These are phyloP conservation scores for Gynandropsis gynandra DNA, from an alignment of 345 rosid species.

Conservation along the genomic window DNA sequence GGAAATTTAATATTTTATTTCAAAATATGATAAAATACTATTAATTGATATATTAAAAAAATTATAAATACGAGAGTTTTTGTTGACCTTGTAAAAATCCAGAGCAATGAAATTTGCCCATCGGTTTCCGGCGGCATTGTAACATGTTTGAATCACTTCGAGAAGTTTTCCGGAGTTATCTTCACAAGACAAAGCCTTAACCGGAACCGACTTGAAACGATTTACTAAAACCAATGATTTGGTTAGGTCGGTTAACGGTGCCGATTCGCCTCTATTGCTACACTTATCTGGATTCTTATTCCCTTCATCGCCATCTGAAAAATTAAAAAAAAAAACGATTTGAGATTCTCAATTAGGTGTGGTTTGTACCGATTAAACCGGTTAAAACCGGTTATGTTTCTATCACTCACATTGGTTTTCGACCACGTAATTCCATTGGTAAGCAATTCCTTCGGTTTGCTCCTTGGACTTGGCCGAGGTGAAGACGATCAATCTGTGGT, in stretches of 20 bases:
- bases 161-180: slow-evolving; percentile 35
- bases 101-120: slow-evolving; percentile 57
- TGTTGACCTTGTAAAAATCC: slow-evolving; percentile 44
- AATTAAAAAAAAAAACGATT: slow-evolving; percentile 1
- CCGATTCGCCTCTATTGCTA: slow-evolving; percentile 39
- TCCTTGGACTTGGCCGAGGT: slow-evolving; percentile 43
- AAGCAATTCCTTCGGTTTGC: slow-evolving; percentile 46
- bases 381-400: not conserved
- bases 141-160: slow-evolving; percentile 35
- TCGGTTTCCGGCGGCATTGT: slow-evolving; percentile 34
- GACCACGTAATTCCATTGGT: slow-evolving; percentile 54
- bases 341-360: too few species aligned
- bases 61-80: not conserved
- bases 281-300: slow-evolving; percentile 27
- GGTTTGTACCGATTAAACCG: not conserved
- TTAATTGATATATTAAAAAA: too few species aligned
- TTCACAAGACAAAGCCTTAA: slow-evolving; percentile 27
- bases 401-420: slow-evolving; percentile 45
- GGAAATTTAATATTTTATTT: too few species aligned
- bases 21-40: too few species aligned
- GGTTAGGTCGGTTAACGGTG: slow-evolving; percentile 33
- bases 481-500: slow-evolving; percentile 46
- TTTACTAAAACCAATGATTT: slow-evolving; percentile 44
- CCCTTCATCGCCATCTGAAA: slow-evolving; percentile 39
- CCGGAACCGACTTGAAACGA: slow-evolving; percentile 36